Percentiles rank a stretch among this genome's conserved stretches.
Conservation (phyloP, 768 basidiomycete species). For the Naganishia vaughanmartiniae region DNA sequence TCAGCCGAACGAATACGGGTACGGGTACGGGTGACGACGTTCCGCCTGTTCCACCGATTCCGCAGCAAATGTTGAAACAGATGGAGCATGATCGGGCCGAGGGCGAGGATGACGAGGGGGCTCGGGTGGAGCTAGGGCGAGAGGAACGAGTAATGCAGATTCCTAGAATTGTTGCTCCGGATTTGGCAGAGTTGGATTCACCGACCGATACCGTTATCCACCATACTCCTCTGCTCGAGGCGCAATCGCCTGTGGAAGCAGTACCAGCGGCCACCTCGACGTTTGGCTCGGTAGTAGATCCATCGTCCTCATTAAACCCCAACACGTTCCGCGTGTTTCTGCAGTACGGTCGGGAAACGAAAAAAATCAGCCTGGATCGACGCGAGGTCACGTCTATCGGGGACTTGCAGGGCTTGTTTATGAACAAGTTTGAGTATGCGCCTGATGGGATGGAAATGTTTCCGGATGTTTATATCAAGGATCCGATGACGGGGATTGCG, state of each 20-base stretch:
- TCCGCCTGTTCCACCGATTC: constrained; percentile 41
- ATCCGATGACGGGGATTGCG: constrained; percentile 84
- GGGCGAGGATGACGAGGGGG: not conserved
- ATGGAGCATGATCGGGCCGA: constrained; percentile 2
- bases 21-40: constrained; percentile 3
- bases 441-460: constrained; percentile 83
- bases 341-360: constrained; percentile 84
- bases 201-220: constrained; percentile 4
- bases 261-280: not conserved
- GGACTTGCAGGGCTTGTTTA: constrained; percentile 81
- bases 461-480: constrained; percentile 91
- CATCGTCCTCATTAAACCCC: constrained; percentile 38
- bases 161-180: constrained; percentile 13
- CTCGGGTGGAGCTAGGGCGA: not conserved
- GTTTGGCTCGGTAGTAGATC: constrained; percentile 19
- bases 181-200: constrained; percentile 10
- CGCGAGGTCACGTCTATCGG: constrained; percentile 61
- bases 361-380: constrained; percentile 73
- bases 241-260: not conserved
- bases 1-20: constrained; percentile 35
- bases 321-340: constrained; percentile 69
- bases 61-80: constrained; percentile 11
- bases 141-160: not conserved
- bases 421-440: constrained; percentile 91
- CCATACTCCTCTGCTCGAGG: not conserved